Base-by-base conservation (phyloP, 768 basidiomycete species). In the Hysterangium stoloniferum region DNA sequence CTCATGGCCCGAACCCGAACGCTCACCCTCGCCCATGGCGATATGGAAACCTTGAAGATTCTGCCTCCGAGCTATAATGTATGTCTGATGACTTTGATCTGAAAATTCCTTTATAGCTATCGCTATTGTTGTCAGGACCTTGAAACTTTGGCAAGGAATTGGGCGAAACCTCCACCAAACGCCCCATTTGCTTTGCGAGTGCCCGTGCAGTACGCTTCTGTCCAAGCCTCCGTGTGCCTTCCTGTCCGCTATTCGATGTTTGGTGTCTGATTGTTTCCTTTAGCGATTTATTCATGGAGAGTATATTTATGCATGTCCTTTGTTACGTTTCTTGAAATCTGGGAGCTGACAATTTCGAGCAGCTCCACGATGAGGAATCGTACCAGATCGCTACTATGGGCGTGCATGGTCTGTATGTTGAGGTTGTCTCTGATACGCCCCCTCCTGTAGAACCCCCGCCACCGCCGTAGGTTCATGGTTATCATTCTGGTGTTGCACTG, bases 331-430 rank as follows among this genome's bases (percentile, higher is more conserved):
- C 20, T 19, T 55, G 55, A 35, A 64, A 27, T 38, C 6, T 49
- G 17, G 41, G 54, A 55, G 55, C 24, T 57, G 33, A 15, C 46
- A 55, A 53, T 41, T 4, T 36, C 12, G 34, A 44, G 11, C 56
- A 90, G 87, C 70, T 91, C 52, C 86, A 84, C 12, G 77, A 83
- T 45, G 87, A 92, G 62, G 89, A 90, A 59, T 90, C 89, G 6
- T 92, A 81, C 63, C 86, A 90, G 70, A 90, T 92, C 55, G 87
- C 89, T n/a, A 77, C 78, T 51, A 81, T 84, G 75, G 83, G 84
- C 48, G 80, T 87, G 9, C 82, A 85, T 62, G 87, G 86, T 47
- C 73, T 88, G 53, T 77, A 87, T 34, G 86, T 92, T 44, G 89
- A 92, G 66, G 88, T 92, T 50, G 84, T 89, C 43, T 80, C 80